Evolutionary conservation across 2,329 filamentous ascomycete genomes (phyloP), one percentile per base, ranked within the genome.

Genomic region (Calonectria fujianensis): DNA sequence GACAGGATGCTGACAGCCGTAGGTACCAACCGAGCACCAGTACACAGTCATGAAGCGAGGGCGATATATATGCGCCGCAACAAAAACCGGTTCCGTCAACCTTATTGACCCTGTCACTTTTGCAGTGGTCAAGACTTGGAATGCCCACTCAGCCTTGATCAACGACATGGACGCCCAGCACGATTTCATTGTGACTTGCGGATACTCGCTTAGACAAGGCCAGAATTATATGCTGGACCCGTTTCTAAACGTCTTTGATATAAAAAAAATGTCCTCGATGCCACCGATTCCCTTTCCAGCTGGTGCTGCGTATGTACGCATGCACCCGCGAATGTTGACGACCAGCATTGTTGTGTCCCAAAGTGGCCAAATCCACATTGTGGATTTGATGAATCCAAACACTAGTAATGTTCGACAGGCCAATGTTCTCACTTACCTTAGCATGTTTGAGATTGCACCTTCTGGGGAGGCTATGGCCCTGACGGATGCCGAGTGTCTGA

Each of bases 121-220:
- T 81, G 90, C 91, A 52, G 90, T 98, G 7, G 89, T 97, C 79
- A 97, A 96, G 83, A 92, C 92, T 14, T 99, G 97, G 94, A 95
- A 95, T 83, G 96, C 96, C 0, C 97, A 99, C 82, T 93, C 94
- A 1, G 94, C 95, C 11, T 91, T 93, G 67, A 95, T 99, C 83
- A 98, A 95, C 84, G 96, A 98, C 84, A 98, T 99, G 95, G 97
- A 99, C 86, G 95, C 96, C 11, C 95, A 97, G 82, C 95, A 97
- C 82, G 96, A 98, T 84, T 97, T 97, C 78, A 92, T 99, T 69
- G 94, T 98, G 29, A 98, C 97, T 6, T 99, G 97, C 84, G 97
- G 97, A 45, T 98, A 95, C 85, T 98, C 96, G 1, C 90, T 95
- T 31, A 92, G 96, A 78, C 95, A 96, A 81, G 85, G 87, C 2